A percentile compares a stretch with the other conserved stretches of the same genome.
Conservation (phyloP, 129 eudicot species). For the Flaveria sonorensis region DNA sequence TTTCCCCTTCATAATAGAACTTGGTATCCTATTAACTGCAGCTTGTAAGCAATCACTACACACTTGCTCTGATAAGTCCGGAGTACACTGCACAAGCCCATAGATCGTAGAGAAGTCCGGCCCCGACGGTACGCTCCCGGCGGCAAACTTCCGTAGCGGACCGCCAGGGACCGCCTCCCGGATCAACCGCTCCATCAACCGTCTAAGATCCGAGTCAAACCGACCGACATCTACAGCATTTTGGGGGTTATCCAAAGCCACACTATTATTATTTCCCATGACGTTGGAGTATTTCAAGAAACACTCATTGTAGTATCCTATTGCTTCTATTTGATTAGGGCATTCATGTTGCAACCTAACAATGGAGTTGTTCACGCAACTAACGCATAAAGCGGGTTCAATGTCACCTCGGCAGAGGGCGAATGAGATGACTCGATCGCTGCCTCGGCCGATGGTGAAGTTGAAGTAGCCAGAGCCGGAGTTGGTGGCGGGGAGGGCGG, state of each 20-base stretch:
- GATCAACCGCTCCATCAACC: constrained; percentile 5
- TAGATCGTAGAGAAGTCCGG: background rate
- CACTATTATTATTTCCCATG: background rate
- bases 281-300: background rate
- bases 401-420: constrained; percentile 13
- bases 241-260: background rate
- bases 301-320: background rate
- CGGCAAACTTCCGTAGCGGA: background rate
- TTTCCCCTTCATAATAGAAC: background rate
- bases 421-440: background rate
- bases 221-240: background rate
- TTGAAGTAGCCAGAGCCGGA: constrained; percentile 7
- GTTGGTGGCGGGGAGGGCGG: constrained; percentile 11
- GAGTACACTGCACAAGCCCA: constrained; percentile 10
- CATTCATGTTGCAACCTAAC: background rate
- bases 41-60: constrained; percentile 1
- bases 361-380: background rate
- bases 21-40: background rate
- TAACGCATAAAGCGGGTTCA: background rate
- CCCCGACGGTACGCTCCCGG: background rate
- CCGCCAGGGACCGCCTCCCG: background rate
- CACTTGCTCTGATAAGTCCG: background rate
- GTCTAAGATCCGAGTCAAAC: background rate
- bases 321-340: background rate
- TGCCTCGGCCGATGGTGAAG: background rate